Evolutionary conservation across 257 asterid species (phyloP).

Genomic region (Cordia subcordata): DNA sequence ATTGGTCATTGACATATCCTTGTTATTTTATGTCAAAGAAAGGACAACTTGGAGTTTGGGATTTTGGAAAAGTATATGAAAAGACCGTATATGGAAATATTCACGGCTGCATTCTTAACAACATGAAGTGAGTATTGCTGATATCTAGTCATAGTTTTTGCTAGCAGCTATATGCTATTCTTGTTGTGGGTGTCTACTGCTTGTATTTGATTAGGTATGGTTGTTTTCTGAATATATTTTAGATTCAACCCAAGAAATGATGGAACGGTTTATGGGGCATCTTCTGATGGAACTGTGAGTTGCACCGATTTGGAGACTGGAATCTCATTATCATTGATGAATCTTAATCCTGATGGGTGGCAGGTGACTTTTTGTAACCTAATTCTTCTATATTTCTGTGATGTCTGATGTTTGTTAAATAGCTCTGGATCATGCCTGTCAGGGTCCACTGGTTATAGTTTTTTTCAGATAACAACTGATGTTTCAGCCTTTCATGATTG

Average conservation of each 20-base stretch:
- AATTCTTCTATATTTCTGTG: neutral
- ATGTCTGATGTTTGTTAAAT: no score
- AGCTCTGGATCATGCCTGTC: no score
- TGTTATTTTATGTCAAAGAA: slow-evolving; percentile 42
- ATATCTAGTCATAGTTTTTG: slow-evolving; percentile 3
- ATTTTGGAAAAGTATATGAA: slow-evolving; percentile 77
- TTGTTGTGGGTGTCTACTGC: neutral
- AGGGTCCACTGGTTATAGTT: no score
- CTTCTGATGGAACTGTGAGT: slow-evolving; percentile 94
- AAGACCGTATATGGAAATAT: slow-evolving; percentile 71
- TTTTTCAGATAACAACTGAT: neutral
- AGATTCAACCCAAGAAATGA: slow-evolving; percentile 77
- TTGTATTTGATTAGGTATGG: neutral
- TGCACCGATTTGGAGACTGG: slow-evolving; percentile 94
- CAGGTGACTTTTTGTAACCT: slow-evolving; percentile 45
- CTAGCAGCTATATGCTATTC: neutral
- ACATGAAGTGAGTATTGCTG: slow-evolving; percentile 67
- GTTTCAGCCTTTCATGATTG: neutral
- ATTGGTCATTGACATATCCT: neutral
- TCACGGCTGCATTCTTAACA: slow-evolving; percentile 82
- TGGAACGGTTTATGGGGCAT: slow-evolving; percentile 77
- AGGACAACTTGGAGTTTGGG: slow-evolving; percentile 99
- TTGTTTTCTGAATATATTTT: slow-evolving; percentile 15
- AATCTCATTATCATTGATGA: slow-evolving; percentile 56
- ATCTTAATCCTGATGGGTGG: slow-evolving; percentile 96